Percentiles rank a stretch among this genome's conserved stretches.
These are phyloP conservation scores for Camillea tinctor DNA, from an alignment of 2,329 filamentous ascomycete genomes.

Conservation along the genomic window DNA sequence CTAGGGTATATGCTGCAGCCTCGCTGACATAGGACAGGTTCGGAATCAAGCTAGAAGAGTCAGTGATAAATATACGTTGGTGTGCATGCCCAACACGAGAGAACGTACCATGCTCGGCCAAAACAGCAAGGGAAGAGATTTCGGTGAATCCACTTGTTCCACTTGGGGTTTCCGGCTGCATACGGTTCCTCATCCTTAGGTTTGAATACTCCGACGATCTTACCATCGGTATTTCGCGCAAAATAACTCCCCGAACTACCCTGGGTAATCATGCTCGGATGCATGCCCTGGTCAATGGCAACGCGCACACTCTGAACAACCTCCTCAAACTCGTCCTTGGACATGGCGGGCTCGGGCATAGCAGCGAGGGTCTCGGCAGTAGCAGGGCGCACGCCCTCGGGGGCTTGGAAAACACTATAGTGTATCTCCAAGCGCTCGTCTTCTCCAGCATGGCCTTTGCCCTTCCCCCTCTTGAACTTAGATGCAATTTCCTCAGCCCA, in stretches of 20 bases:
- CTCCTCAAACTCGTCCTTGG: conserved; percentile 78
- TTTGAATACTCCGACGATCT: conserved; percentile 97
- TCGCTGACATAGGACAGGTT: conserved; percentile 98
- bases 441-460: conserved; percentile 69
- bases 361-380: conserved; percentile 72
- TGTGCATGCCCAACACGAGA: background rate
- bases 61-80: background rate
- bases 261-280: conserved; percentile 94
- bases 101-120: conserved; percentile 74
- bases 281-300: conserved; percentile 86
- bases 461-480: conserved; percentile 85
- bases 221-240: conserved; percentile 84
- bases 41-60: conserved; percentile 68
- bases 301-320: conserved; percentile 86
- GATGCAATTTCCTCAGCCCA: conserved; percentile 98
- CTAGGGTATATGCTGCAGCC: conserved; percentile 92
- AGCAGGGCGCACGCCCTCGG: conserved; percentile 79
- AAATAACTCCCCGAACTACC: conserved; percentile 98
- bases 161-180: conserved; percentile 94
- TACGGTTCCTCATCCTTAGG: conserved; percentile 99
- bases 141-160: conserved; percentile 99
- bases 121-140: conserved; percentile 98
- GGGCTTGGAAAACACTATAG: conserved; percentile 93
- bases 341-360: conserved; percentile 63
- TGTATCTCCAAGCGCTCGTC: conserved; percentile 93